Percentiles rank a stretch among this genome's conserved stretches.
Evolutionary conservation across 257 asterid genomes (phyloP).

Genomic region (Haberlea rhodopensis): DNA sequence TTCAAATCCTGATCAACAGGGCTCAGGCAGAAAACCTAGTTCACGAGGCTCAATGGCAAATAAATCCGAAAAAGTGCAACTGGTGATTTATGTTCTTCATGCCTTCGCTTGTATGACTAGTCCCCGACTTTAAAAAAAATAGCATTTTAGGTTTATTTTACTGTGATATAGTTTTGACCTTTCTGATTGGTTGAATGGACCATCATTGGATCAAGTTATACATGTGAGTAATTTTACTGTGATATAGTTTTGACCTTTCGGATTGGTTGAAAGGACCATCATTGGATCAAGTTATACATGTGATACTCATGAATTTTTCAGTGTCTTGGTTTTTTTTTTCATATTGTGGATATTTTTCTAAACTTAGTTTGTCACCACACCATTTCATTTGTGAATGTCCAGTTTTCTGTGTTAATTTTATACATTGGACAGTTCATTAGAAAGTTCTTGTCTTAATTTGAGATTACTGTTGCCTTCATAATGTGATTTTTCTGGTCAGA

Average conservation of each 20-base stretch:
- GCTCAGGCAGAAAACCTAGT: constrained; percentile 54
- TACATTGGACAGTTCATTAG: neutral
- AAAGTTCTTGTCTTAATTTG: neutral
- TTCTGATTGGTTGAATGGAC: constrained; percentile 18
- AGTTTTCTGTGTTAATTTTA: neutral
- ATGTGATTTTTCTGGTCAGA: neutral
- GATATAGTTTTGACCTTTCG: constrained; percentile 17
- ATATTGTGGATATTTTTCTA: neutral
- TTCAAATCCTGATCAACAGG: constrained; percentile 57
- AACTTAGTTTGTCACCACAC: neutral
- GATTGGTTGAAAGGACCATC: constrained; percentile 12
- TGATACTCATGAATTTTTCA: neutral
- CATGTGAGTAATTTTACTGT: neutral
- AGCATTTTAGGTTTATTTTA: neutral
- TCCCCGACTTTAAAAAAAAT: neutral
- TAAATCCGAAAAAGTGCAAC: constrained; percentile 88
- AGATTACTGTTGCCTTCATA: neutral
- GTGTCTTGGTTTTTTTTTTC: neutral
- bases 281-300: neutral
- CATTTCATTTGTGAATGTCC: neutral
- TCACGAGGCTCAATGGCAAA: constrained; percentile 56
- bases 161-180: constrained; percentile 8
- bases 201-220: neutral
- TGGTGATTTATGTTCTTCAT: constrained; percentile 48
- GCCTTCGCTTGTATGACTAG: constrained; percentile 11